Evolutionary conservation across 1,284 basidiomycete genomes (phyloP).

Genomic region (Pulchroboletus neoregius): DNA sequence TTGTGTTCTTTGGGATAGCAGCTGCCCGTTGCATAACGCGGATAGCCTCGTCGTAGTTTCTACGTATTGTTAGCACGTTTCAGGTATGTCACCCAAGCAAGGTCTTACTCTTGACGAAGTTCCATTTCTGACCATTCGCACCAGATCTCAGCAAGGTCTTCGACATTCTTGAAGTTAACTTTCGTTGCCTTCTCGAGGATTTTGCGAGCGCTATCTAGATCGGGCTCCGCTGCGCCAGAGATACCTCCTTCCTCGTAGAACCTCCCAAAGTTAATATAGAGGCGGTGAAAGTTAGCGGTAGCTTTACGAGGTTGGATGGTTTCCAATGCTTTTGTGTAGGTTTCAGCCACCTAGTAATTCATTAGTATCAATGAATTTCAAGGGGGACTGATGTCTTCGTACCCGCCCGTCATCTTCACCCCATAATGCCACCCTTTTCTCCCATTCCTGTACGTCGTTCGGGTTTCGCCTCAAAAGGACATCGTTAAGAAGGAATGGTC

Average conservation of each 20-base stretch:
- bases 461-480: slow-evolving; percentile 92
- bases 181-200: slow-evolving; percentile 91
- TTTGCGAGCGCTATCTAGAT: slow-evolving; percentile 84
- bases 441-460: slow-evolving; percentile 99
- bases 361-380: slow-evolving; percentile 7
- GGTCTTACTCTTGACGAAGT: slow-evolving; percentile 83
- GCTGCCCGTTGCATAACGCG: slow-evolving; percentile 95
- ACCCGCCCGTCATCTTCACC: slow-evolving; percentile 92
- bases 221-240: slow-evolving; percentile 71
- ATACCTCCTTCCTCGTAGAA: slow-evolving; percentile 97
- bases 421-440: slow-evolving; percentile 93
- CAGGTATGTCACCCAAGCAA: slow-evolving; percentile 1
- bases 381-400: slow-evolving; percentile 6
- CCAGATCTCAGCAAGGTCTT: slow-evolving; percentile 98
- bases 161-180: slow-evolving; percentile 91
- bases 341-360: slow-evolving; percentile 75
- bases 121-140: slow-evolving; percentile 99
- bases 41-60: slow-evolving; percentile 94
- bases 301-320: slow-evolving; percentile 90
- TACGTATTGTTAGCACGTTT: slow-evolving; percentile 34
- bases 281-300: slow-evolving; percentile 84
- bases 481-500: slow-evolving; percentile 97
- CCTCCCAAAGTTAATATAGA: slow-evolving; percentile 95
- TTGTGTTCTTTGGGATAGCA: slow-evolving; percentile 83
- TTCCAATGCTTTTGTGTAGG: slow-evolving; percentile 86